Evolutionary conservation across 2,329 filamentous ascomycete species (phyloP), one percentile per base, ranked within the genome.

Genomic region (Colletotrichum sp.): DNA sequence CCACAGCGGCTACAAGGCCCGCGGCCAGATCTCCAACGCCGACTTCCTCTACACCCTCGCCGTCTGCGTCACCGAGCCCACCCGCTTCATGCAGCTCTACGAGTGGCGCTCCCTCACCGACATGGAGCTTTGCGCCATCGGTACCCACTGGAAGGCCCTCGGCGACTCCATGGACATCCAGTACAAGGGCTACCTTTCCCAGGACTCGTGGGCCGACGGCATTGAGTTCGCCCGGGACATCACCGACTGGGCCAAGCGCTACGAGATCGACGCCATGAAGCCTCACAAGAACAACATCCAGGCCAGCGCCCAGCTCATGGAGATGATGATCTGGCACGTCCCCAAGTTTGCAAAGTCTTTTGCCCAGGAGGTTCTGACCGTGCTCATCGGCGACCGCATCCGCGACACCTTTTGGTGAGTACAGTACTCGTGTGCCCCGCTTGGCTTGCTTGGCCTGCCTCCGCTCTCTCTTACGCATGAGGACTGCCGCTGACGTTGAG

Each of bases 71-170:
- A 85, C 89, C 1, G 92, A 95, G 81, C 93, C 94, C 1, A 83
- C 90, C 34, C 86, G 89, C 16, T 95, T 93, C 87, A 89, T 94
- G 36, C 82, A 88, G 7, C 85, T 85, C 8, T 94, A 92, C 79
- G 95, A 96, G 81, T 96, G 94, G 94, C 90, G 95, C 3, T 52
- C 85, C 6, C 82, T 95, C 26, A 93, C 89, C 18, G 90, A 93
- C 1, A 87, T 96, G 83, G 95, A 96, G 83, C 82, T 87, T 12
- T 94, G 93, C 77, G 94, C 93, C 1, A 83, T 93, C 34, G 92
- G 90, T 18, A 92, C 91, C 1, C 92, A 94, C 80, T 96, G 93
- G 94, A 94, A 94, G 83, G 88, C 88, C 68, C 84, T 95, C 18
- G 94, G 94, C 16, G 92, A 95, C 79, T 90, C 91, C 68, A 93